Conservation (phyloP, 2,329 filamentous ascomycete genomes). For the Dactylonectria macrodidyma region DNA sequence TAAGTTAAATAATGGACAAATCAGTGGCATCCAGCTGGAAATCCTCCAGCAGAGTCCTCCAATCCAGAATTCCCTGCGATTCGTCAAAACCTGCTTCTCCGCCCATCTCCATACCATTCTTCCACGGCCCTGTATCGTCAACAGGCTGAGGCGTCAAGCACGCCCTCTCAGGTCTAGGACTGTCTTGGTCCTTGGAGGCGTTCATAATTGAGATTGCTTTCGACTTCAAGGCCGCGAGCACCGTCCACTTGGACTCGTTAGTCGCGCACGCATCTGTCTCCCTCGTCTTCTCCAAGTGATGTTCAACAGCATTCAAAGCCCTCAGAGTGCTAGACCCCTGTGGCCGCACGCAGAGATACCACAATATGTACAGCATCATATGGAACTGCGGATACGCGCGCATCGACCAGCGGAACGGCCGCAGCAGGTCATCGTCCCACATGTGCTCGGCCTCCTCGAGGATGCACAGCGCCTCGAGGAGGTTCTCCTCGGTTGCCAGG, state of each 20-base stretch:
- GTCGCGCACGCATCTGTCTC: background rate
- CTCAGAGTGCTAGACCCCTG: slow-evolving; percentile 46
- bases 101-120: background rate
- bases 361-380: slow-evolving; percentile 59
- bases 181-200: slow-evolving; percentile 1
- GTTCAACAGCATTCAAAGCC: slow-evolving; percentile 51
- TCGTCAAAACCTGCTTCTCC: slow-evolving; percentile 22
- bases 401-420: slow-evolving; percentile 55
- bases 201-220: slow-evolving; percentile 48
- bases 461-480: slow-evolving; percentile 52
- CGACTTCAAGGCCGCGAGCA: slow-evolving; percentile 50
- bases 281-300: slow-evolving; percentile 28
- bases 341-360: slow-evolving; percentile 59
- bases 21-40: slow-evolving; percentile 47
- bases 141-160: background rate
- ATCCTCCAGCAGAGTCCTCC: slow-evolving; percentile 49
- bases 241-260: slow-evolving; percentile 49
- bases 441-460: slow-evolving; percentile 51
- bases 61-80: slow-evolving; percentile 43
- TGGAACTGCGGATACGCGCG: slow-evolving; percentile 61
- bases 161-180: background rate
- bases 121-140: background rate
- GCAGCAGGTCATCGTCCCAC: slow-evolving; percentile 55
- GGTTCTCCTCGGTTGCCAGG: slow-evolving; percentile 50
- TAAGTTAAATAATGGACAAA: slow-evolving; percentile 40